Conservation (phyloP, 2,329 filamentous ascomycete species). For the Pestalotiopsis sp. region DNA sequence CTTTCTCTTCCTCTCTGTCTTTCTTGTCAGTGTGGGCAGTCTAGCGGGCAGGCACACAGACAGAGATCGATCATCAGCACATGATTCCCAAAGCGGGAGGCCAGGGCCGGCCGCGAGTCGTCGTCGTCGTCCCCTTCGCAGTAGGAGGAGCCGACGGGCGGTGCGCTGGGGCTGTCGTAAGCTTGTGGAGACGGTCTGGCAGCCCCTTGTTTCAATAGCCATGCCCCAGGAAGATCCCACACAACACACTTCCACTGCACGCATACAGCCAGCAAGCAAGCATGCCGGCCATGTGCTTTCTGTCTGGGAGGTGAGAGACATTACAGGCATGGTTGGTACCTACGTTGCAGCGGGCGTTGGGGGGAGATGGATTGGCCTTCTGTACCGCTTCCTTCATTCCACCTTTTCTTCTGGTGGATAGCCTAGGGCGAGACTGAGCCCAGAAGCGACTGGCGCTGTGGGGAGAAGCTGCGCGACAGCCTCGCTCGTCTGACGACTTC, state of each 20-base stretch:
- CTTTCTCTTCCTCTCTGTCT: not conserved
- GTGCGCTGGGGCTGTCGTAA: constrained; percentile 7
- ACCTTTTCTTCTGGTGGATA: constrained; percentile 6
- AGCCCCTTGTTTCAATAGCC: constrained; percentile 5
- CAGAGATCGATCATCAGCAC: not conserved
- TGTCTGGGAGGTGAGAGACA: not conserved
- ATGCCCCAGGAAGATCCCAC: constrained; percentile 7
- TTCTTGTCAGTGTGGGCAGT: not conserved
- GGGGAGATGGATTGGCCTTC: not conserved
- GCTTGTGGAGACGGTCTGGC: constrained; percentile 3
- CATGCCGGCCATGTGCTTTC: not conserved
- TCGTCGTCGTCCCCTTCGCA: not conserved
- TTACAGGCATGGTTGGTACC: too few relatives aligned
- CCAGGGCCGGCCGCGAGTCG: constrained; percentile 2
- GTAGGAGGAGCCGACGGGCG: constrained; percentile 3
- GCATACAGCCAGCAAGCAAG: not conserved
- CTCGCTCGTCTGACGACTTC: constrained; percentile 12
- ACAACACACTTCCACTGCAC: not conserved
- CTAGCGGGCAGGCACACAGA: not conserved
- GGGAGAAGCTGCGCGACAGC: not conserved
- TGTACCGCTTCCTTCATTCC: not conserved
- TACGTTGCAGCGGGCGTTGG: too few relatives aligned
- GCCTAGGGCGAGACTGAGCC: not conserved
- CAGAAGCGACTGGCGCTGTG: not conserved
- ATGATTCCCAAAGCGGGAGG: constrained; percentile 3